These are phyloP conservation scores for Coprinopsis cinerea DNA, from an alignment of 768 basidiomycete species.

Conservation along the genomic window DNA sequence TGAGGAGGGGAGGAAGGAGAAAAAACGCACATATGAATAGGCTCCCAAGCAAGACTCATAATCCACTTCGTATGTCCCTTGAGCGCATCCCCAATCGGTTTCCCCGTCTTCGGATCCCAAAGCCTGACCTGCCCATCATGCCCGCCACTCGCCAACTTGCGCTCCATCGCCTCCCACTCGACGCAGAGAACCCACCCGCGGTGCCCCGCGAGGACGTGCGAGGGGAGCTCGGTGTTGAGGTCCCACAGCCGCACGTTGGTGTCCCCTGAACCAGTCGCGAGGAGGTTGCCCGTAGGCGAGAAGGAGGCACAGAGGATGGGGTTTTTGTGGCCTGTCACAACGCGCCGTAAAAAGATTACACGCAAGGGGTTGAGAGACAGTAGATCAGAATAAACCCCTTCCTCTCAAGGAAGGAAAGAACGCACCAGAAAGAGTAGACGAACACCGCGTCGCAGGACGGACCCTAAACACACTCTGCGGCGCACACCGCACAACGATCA, in stretches of 20 bases:
- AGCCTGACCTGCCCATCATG: conserved; percentile 90
- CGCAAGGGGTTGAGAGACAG: not conserved
- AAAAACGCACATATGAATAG: conserved; percentile 74
- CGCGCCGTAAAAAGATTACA: not conserved
- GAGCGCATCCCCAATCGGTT: conserved; percentile 80
- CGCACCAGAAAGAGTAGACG: conserved; percentile 81
- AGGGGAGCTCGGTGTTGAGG: conserved; percentile 87
- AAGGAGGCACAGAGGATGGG: conserved; percentile 95
- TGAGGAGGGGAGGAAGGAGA: not conserved
- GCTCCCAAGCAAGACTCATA: conserved; percentile 93
- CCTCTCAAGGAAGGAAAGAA: conserved; percentile 1
- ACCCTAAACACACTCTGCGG: conserved; percentile 96
- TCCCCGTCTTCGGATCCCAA: conserved; percentile 93
- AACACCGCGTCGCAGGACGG: conserved; percentile 89
- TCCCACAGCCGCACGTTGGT: conserved; percentile 93
- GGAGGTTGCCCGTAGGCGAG: conserved; percentile 85
- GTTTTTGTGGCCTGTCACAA: conserved; percentile 68
- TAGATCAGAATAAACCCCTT: conserved; percentile 5
- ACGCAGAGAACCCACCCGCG: conserved; percentile 96
- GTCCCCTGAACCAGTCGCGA: conserved; percentile 95
- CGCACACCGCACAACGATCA: conserved; percentile 83
- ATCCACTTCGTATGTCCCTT: conserved; percentile 97
- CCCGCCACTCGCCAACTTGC: conserved; percentile 87
- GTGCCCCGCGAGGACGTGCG: conserved; percentile 81
- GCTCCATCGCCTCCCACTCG: conserved; percentile 94